These are phyloP conservation scores for Cutaneotrichosporon dermatis DNA, from an alignment of 1,284 basidiomycete genomes.

Conservation along the genomic window DNA sequence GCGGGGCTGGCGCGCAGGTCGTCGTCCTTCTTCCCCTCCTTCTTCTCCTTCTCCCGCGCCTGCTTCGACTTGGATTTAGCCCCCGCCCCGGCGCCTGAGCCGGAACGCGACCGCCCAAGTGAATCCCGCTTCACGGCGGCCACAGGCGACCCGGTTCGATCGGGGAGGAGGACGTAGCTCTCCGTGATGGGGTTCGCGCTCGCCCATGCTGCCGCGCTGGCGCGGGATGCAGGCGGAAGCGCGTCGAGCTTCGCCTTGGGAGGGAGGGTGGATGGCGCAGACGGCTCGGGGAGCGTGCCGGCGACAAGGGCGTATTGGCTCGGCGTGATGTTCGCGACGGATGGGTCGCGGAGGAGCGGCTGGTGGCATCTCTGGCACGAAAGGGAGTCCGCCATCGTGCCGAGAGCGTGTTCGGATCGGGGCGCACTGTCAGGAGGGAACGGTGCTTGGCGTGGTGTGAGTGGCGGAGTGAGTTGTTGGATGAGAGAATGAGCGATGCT, in stretches of 20 bases:
- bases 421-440: no score
- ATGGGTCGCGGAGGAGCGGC: conserved; percentile 79
- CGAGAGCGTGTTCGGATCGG: no score
- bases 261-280: conserved; percentile 38
- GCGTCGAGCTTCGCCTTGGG: conserved; percentile 57
- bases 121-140: not conserved
- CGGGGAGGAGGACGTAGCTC: conserved; percentile 83
- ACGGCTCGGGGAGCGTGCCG: conserved; percentile 57
- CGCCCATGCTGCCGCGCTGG: conserved; percentile 47
- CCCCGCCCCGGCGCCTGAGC: no score
- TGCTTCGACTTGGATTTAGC: no score
- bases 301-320: conserved; percentile 80
- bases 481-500: no score
- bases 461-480: no score
- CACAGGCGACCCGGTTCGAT: not conserved
- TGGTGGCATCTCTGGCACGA: conserved; percentile 51
- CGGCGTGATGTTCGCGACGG: conserved; percentile 73
- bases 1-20: not conserved
- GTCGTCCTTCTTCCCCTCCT: not conserved
- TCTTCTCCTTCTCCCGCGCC: not conserved
- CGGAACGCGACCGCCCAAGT: no score
- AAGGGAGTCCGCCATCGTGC: conserved; percentile 20
- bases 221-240: conserved; percentile 55
- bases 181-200: conserved; percentile 60
- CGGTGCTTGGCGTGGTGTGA: no score